Base-by-base conservation (phyloP, 2,329 filamentous ascomycete genomes). In the Clarireedia hainanense region DNA sequence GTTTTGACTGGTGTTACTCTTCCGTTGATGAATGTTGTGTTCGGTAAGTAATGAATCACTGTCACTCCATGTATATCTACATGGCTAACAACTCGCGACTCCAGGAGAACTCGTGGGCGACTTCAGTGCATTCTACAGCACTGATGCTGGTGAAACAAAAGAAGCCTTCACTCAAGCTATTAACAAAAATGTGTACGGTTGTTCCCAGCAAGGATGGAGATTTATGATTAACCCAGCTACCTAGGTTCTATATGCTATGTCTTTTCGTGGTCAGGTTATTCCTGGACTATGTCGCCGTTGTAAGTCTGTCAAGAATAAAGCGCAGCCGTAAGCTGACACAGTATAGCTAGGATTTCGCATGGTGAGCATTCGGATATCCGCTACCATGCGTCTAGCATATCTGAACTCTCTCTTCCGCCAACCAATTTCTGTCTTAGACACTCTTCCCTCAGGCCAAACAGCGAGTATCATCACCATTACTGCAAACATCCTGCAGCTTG, bases 371-470 rank as follows among this genome's bases (percentile, higher is more conserved):
- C 76, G 80, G 24, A 73, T 84, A 61, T 83, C 80, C 2, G 77
- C 80, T 2, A 78, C 76, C 7, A 76, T 84, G 55, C 75, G 86
- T 36, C 75, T 84, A 40, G 75, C 83, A 61, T 89, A 87, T 61
- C 74, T 89, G n/a, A 73, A 77, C 47, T 74, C 75, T 37, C 76
- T 88, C 5, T 80, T 90, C 48, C 72, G 74, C 2, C 84, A 87
- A 70, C 81, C 81, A 52, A 79, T 88, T 50, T 80, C 84, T 58
- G 81, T 85, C 42, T 80, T 88, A 50, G 85, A 88, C 68, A 79
- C 78, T n/a, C 80, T 83, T 75, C 76, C 79, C 0, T 73, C 81
- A 0, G 84, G 84, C 1, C 74, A 79, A n/a, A 79, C 80, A 0
- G 81, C 82, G 0, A 74, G 75, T 15, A 84, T 82, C 40, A 84